Conservation (phyloP, 1,284 basidiomycete genomes). For the Ceraceosorus guamensis region DNA sequence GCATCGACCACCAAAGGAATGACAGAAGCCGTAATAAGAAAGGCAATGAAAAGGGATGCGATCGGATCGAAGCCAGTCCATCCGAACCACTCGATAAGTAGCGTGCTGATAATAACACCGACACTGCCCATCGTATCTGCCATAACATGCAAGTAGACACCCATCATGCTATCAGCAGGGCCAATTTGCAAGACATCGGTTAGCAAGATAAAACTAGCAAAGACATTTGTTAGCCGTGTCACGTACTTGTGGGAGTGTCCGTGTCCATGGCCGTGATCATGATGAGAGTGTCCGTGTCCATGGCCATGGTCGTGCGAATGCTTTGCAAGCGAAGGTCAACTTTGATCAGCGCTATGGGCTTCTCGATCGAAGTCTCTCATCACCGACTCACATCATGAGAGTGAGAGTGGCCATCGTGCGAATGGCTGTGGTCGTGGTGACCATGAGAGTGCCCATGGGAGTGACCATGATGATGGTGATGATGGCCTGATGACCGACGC, state of each 20-base stretch:
- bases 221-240: too few relatives aligned
- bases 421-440: conserved; percentile 50
- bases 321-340: background rate
- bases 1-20: conserved; percentile 90
- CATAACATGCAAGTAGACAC: conserved; percentile 73
- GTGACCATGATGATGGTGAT: conserved; percentile 51
- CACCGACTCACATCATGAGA: too few relatives aligned
- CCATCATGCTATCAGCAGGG: conserved; percentile 63
- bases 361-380: too few relatives aligned
- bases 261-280: conserved; percentile 52
- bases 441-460: conserved; percentile 49
- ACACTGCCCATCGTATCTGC: conserved; percentile 67
- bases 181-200: too few relatives aligned
- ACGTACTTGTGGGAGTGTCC: conserved; percentile 75
- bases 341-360: too few relatives aligned
- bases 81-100: conserved; percentile 92
- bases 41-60: conserved; percentile 90
- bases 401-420: background rate
- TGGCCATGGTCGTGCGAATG: conserved; percentile 52
- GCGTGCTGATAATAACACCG: conserved; percentile 95
- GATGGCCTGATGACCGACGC: background rate
- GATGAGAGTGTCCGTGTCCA: conserved; percentile 44
- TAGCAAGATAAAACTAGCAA: too few relatives aligned
- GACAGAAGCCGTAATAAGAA: conserved; percentile 89
- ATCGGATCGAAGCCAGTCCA: conserved; percentile 99